Evolutionary conservation across 768 basidiomycete species (phyloP), one percentile per base, ranked within the genome.

Genomic region (Tricholoma flavovirens): DNA sequence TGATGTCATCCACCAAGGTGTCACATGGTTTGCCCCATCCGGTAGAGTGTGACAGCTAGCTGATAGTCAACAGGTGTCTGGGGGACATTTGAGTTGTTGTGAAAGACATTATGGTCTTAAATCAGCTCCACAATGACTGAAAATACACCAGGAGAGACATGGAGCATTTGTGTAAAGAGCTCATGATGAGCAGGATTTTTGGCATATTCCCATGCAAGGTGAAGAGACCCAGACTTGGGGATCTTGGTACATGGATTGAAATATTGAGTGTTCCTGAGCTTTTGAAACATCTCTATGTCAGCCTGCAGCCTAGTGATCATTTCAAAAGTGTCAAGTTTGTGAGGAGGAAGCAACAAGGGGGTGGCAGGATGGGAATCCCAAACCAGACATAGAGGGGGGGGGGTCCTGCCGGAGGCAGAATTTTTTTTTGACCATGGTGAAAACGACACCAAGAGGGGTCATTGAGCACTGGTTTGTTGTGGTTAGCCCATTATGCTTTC

Each of bases 41-140:
- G 52, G 46, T 64, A 68, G 2, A 69, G 64, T 3, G 61, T 53
- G n/a, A 67, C 59, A 14, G 67, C 67, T 46, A 69, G 61, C 38
- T 69, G 67, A 5, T 43, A 17, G 8, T 59, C 57, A 32, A 67
- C 62, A 56, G 62, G 56, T 17, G 62, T 56, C 51, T 69, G 66
- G 11, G 53, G 24, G 48, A 51, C 54, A 32, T 64, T 62, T 5
- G 59, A 60, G 8, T 65, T 36, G 54, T 63, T 70, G 12, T 51
- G 33, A 43, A 69, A 67, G n/a, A 64, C 51, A 45, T 53, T n/a
- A 29, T 50, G 49, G 11, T 50, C 29, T 19, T 50, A 19, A 50
- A 50, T 50, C 2, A 50, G 29, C 5, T 48, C 45, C 6, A 61
- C 19, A 32, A 61, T 33, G 1, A 24, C 12, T 9, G 24, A 22